phyloP scores from a whole-genome alignment of 228 moss, liverwort and hornwort species.

The Sphagnum fallax region DNA sequence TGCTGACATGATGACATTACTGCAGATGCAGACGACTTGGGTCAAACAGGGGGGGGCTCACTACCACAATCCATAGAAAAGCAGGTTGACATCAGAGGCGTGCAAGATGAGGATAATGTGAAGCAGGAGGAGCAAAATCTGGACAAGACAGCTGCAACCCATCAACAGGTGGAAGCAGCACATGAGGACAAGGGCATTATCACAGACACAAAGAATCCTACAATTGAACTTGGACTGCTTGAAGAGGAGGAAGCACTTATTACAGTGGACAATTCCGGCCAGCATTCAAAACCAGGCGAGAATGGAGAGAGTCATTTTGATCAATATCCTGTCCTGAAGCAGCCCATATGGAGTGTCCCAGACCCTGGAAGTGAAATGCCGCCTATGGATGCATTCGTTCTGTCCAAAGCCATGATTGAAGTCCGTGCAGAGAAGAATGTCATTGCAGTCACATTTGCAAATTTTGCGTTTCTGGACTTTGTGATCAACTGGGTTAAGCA shows the following conservation, averaged over 20 bases:
- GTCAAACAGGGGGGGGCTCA: too few relatives aligned
- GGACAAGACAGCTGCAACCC: too few relatives aligned
- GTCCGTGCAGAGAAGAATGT: constrained; percentile 80
- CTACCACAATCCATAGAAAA: too few relatives aligned
- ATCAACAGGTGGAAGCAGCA: constrained; percentile 15
- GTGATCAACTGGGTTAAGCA: constrained; percentile 87
- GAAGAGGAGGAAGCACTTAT: constrained; percentile 3
- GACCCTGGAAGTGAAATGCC: constrained; percentile 56
- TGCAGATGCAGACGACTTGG: too few relatives aligned
- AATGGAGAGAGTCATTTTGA: constrained; percentile 40
- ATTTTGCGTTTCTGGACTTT: constrained; percentile 83
- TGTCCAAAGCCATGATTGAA: constrained; percentile 76
- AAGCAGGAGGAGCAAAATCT: too few relatives aligned
- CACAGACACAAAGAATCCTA: too few relatives aligned
- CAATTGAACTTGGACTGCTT: neutral
- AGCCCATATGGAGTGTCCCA: constrained; percentile 77
- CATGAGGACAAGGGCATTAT: too few relatives aligned
- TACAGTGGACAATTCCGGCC: constrained; percentile 3
- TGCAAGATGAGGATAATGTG: too few relatives aligned
- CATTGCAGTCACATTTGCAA: constrained; percentile 88
- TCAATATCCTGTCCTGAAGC: constrained; percentile 47
- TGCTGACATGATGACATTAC: too few relatives aligned
- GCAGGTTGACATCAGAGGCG: too few relatives aligned
- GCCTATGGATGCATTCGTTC: constrained; percentile 53
- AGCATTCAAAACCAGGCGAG: constrained; percentile 38